Evolutionary conservation across 179 eudicot genomes (phyloP).

Genomic region (Corrigiola litoralis): DNA sequence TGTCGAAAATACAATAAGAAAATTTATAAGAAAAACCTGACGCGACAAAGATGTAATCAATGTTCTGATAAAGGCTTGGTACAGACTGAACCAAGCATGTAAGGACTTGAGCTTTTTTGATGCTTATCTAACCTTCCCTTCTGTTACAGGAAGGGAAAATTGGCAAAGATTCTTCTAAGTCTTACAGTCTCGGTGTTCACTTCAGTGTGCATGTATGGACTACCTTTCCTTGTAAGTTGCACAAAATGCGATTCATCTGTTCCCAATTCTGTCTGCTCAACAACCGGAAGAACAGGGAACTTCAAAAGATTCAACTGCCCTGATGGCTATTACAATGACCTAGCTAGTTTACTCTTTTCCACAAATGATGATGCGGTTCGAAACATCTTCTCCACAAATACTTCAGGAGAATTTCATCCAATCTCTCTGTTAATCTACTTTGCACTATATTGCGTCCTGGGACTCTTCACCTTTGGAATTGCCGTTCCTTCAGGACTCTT

Average conservation of each 20-base stretch:
- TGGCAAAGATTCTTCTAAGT: slow-evolving; percentile 66
- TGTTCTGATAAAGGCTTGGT: too few relatives aligned
- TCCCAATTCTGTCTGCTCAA: slow-evolving; percentile 48
- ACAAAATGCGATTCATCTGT: slow-evolving; percentile 59
- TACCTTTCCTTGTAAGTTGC: slow-evolving; percentile 79
- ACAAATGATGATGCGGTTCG: slow-evolving; percentile 86
- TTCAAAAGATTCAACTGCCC: slow-evolving; percentile 95
- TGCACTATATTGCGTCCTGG: slow-evolving; percentile 58
- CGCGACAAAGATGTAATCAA: background rate
- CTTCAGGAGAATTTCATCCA: slow-evolving; percentile 49
- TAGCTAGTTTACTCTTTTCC: slow-evolving; percentile 84
- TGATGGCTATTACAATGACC: slow-evolving; percentile 76
- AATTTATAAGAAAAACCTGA: background rate
- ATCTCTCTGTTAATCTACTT: slow-evolving; percentile 63
- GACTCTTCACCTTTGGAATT: slow-evolving; percentile 82
- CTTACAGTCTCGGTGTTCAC: slow-evolving; percentile 75
- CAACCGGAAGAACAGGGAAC: slow-evolving; percentile 68
- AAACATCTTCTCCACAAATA: slow-evolving; percentile 79
- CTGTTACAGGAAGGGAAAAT: slow-evolving; percentile 71
- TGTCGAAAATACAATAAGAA: background rate
- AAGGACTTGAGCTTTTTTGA: background rate
- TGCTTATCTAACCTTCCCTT: background rate
- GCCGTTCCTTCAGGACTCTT: slow-evolving; percentile 98
- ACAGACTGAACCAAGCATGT: slow-evolving; percentile 1
- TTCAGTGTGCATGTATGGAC: slow-evolving; percentile 72